Base-by-base conservation (phyloP, 192 early-diverging fungal species). In the Anaeromyces robustus region DNA sequence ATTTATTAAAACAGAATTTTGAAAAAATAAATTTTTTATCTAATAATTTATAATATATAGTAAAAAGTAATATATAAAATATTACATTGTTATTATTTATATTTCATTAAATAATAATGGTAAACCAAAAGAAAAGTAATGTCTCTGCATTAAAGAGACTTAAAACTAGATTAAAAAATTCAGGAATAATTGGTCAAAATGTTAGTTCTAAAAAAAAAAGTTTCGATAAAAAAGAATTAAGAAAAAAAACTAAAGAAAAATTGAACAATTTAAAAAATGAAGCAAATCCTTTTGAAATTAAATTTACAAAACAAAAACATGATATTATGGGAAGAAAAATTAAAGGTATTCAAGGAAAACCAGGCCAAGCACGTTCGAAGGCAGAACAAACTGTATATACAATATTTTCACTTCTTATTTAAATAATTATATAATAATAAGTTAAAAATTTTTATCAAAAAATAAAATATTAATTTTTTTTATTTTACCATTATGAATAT, bases 271-370 rank as follows among this genome's bases (percentile, higher is more conserved):
- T 32, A 37, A 30, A 77, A 22, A 80, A 30, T 13, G 80, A 85
- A 29, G 86, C 91, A 80, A 99, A 97, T 86, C 98, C 96, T 5
- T 99, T 97, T 80, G 98, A 98, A 81, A 83, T 93, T 80, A 93
- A 96, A 85, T 84, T 92, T 78, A 94, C 92, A 81, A 88, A 88
- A 29, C 87, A 86, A 79, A 97, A 98, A 85, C 92, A 95, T 81
- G 92, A 94, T 29, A 90, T 98, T 5, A 82, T 98, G 22, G 94
- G 94, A 29, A 87, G 93, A 17, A 85, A 92, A 81, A 87, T 93
- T 43, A 95, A 95, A 78, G 94, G 96, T 78, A 86, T 87, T n/a
- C 82, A 84, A 22, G 97, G 97, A 4, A 93, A 92, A 34, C 96
- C 97, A 4, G 90, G 92, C 0, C 77, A 92, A 77, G 90, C 93